Base-by-base conservation (phyloP, 805 yeast species). In the Barnettozyma salicaria region DNA sequence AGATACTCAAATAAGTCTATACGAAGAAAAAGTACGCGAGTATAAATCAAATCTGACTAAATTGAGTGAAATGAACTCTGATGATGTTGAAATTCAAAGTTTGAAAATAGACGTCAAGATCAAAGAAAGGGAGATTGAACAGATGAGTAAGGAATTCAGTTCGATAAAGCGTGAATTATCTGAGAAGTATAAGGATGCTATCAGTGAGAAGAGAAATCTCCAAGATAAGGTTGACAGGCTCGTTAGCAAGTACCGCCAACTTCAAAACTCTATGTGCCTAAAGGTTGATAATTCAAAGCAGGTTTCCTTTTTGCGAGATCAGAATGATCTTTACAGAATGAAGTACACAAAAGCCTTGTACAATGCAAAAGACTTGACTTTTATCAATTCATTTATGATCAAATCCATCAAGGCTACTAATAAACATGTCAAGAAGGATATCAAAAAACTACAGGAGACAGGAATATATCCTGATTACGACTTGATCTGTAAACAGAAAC, bases 251-350 rank as follows among this genome's bases (percentile, higher is more conserved):
- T 43, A 56, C 16, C 48, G 56, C 8, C 45, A 49, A 21, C 39
- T 59, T 3, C 53, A 50, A 24, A 49, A 53, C 21, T 53, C 62
- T 12, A 39, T 52, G 3, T 49, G 53, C 10, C 55, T 54, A 4
- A 43, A 45, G 16, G 10, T 18, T 5, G 28, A 8, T 11, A 45
- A 58, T 17, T 53, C 58, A n/a, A 27, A 36, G 17, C 32, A 44
- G 14, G 46, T 61, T 11, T 16, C 32, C 4, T 27, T 27, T 9
- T 50, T 64, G 23, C 63, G 64, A 30, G 59, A 60, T 32, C 74
- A 73, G 49, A 55, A 65, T 42, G 65, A 65, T 23, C 63, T 69
- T 38, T 70, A 66, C 52, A 66, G 60, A 45, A 67, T 75, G 36
- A 71, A 67, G 46, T 56, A 72, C 32, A 65, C 65, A 31, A 76